Evolutionary conservation across 2,329 filamentous ascomycete species (phyloP).

Genomic region (Fusarium miscanthi): DNA sequence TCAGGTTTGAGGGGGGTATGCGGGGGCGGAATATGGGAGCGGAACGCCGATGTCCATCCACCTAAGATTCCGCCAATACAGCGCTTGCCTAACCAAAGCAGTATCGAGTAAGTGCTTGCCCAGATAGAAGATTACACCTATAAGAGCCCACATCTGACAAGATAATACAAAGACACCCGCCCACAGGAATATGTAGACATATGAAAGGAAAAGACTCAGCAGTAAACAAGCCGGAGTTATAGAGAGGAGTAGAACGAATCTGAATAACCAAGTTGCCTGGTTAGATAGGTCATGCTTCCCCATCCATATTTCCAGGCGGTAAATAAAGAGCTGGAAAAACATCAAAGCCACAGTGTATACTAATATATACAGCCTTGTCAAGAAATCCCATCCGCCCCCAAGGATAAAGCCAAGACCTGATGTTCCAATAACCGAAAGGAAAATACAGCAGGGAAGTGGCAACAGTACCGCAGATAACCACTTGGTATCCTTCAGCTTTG

Average conservation of each 20-base stretch:
- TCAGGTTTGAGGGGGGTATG: not conserved
- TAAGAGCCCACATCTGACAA: not conserved
- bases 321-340: not conserved
- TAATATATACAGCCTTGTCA: not conserved
- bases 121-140: not conserved
- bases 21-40: slow-evolving; percentile 21
- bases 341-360: not conserved
- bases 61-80: not conserved
- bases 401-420: too few relatives aligned
- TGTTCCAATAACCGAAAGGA: too few relatives aligned
- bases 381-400: too few relatives aligned
- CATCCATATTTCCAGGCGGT: not conserved
- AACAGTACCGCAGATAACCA: too few relatives aligned
- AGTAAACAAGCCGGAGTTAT: too few relatives aligned
- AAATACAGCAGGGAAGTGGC: too few relatives aligned
- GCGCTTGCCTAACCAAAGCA: too few relatives aligned
- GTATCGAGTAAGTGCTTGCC: not conserved
- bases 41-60: not conserved
- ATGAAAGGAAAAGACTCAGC: not conserved
- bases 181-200: not conserved
- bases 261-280: not conserved
- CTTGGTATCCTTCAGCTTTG: too few relatives aligned
- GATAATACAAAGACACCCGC: not conserved
- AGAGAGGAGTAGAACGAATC: not conserved
- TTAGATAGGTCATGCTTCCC: too few relatives aligned